Evolutionary conservation across 148 eudicot species (phyloP).

Genomic region (Amaranthus palmeri): DNA sequence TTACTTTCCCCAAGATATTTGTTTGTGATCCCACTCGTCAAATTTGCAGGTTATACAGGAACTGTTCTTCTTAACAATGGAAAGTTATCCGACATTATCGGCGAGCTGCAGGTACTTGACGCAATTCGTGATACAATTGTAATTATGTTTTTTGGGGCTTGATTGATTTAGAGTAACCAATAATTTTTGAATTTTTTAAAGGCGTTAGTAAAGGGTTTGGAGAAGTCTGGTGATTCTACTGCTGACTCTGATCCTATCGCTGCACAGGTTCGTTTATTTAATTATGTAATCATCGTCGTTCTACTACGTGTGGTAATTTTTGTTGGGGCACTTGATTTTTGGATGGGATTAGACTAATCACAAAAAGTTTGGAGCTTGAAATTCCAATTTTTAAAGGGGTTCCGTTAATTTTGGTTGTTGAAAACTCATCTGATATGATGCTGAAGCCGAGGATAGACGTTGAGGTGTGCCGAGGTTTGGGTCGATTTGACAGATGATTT

Average conservation of each 20-base stretch:
- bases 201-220: constrained; percentile 59
- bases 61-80: constrained; percentile 65
- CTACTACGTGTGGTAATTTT: too few relatives aligned
- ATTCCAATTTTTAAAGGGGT: neutral
- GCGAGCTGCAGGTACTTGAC: constrained; percentile 67
- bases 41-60: constrained; percentile 61
- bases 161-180: neutral
- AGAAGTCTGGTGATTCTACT: constrained; percentile 45
- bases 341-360: too few relatives aligned
- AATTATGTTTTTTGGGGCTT: neutral
- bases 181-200: constrained; percentile 11
- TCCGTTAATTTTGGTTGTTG: too few relatives aligned
- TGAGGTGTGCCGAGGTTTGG: neutral
- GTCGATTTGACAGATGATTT: neutral
- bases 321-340: too few relatives aligned
- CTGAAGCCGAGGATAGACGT: neutral
- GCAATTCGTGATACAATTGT: neutral
- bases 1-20: neutral
- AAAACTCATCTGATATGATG: too few relatives aligned
- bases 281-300: neutral
- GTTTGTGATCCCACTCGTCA: neutral
- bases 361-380: neutral
- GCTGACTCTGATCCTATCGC: constrained; percentile 69
- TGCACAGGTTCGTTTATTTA: constrained; percentile 52
- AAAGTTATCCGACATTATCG: constrained; percentile 68